These are phyloP conservation scores for Murraya paniculata DNA, from an alignment of 345 rosid species.

Conservation along the genomic window DNA sequence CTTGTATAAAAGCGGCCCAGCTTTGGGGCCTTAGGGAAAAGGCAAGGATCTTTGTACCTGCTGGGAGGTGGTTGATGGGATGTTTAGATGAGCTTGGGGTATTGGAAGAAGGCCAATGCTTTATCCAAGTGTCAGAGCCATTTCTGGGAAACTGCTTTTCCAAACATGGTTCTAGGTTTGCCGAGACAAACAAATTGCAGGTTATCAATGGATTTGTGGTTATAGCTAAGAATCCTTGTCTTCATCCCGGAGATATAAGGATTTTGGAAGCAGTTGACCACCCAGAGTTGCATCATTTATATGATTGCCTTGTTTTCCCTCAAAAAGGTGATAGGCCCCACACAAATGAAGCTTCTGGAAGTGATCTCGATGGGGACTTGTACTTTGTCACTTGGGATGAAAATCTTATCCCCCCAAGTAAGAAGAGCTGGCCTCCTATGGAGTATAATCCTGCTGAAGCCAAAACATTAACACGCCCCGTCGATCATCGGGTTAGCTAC, in stretches of 20 bases:
- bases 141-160: constrained; percentile 65
- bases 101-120: constrained; percentile 87
- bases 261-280: constrained; percentile 87
- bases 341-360: constrained; percentile 89
- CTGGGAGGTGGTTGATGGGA: constrained; percentile 95
- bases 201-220: constrained; percentile 68
- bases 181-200: constrained; percentile 44
- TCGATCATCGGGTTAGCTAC: constrained; percentile 58
- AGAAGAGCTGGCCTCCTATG: constrained; percentile 73
- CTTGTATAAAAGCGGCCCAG: constrained; percentile 81
- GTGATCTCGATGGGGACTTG: constrained; percentile 95
- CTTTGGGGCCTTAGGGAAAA: constrained; percentile 88
- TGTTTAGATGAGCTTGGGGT: constrained; percentile 83
- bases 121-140: constrained; percentile 78
- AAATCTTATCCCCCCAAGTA: constrained; percentile 74
- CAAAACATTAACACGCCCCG: constrained; percentile 28
- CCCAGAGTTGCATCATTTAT: constrained; percentile 63
- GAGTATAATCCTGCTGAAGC: constrained; percentile 50
- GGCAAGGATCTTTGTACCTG: constrained; percentile 72
- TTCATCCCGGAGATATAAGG: constrained; percentile 92
- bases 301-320: constrained; percentile 90
- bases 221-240: constrained; percentile 87
- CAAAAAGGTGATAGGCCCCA: constrained; percentile 92
- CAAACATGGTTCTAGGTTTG: constrained; percentile 75
- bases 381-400: constrained; percentile 94